Conservation (phyloP, 108 stramenopile genomes). For the Cyclotella cryptica region DNA sequence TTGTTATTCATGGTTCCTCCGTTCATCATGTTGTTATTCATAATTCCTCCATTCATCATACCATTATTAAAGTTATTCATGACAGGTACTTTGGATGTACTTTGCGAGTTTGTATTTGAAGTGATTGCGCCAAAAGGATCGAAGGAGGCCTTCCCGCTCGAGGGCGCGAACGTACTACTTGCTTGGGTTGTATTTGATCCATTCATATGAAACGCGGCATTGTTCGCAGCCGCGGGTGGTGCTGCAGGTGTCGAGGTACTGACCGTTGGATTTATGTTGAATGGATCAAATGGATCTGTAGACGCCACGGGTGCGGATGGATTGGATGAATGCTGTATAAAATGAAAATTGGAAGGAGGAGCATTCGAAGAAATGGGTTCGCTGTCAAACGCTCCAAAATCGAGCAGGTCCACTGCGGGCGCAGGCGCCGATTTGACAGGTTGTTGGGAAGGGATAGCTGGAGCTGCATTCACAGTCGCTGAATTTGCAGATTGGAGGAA, state of each 20-base stretch:
- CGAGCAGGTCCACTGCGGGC: slow-evolving; percentile 65
- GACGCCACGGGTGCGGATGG: slow-evolving; percentile 21
- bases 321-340: slow-evolving; percentile 11
- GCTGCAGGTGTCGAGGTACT: not conserved
- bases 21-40: slow-evolving; percentile 43
- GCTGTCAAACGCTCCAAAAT: slow-evolving; percentile 56
- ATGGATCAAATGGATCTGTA: slow-evolving; percentile 40
- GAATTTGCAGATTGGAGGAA: not conserved
- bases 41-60: slow-evolving; percentile 25
- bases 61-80: slow-evolving; percentile 31
- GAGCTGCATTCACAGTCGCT: not conserved
- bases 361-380: slow-evolving; percentile 24
- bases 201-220: not conserved
- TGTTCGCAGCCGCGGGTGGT: slow-evolving; percentile 1
- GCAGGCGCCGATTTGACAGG: slow-evolving; percentile 21
- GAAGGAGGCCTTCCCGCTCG: slow-evolving; percentile 15
- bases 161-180: slow-evolving; percentile 20
- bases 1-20: not conserved
- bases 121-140: slow-evolving; percentile 40
- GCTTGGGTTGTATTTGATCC: slow-evolving; percentile 12
- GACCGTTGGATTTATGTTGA: slow-evolving; percentile 17
- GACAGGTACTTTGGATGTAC: slow-evolving; percentile 26
- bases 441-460: slow-evolving; percentile 16
- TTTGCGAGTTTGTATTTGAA: slow-evolving; percentile 12
- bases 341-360: not conserved